phyloP scores from a whole-genome alignment of 441 rosid genomes.

The Dalechampia spathulata region DNA sequence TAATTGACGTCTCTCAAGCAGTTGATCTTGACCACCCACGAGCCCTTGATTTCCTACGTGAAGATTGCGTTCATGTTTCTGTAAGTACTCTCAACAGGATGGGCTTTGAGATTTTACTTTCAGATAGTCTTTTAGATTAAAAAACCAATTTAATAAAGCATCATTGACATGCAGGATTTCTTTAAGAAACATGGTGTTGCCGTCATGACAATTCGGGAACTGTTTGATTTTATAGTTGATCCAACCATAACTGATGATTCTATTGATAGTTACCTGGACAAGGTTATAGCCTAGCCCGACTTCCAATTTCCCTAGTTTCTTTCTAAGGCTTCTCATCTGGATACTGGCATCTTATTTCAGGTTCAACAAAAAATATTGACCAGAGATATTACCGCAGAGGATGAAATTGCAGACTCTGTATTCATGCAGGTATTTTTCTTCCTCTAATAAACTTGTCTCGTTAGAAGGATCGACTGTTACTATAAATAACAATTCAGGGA shows the following conservation, averaged over 20 bases:
- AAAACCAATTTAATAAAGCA: background rate
- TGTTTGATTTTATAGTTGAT: constrained; percentile 91
- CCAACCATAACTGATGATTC: constrained; percentile 66
- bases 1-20: constrained; percentile 90
- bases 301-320: background rate
- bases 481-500: background rate
- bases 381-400: constrained; percentile 70
- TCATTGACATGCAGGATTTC: constrained; percentile 48
- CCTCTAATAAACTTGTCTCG: too few relatives aligned
- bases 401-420: constrained; percentile 88
- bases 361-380: constrained; percentile 61
- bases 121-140: constrained; percentile 2
- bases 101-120: too few relatives aligned
- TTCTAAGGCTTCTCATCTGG: constrained; percentile 10
- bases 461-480: background rate
- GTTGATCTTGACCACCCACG: constrained; percentile 97
- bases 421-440: constrained; percentile 55
- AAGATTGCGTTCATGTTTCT: constrained; percentile 88
- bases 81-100: constrained; percentile 32
- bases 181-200: constrained; percentile 89
- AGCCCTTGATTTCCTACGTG: constrained; percentile 80
- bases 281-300: constrained; percentile 35
- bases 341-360: constrained; percentile 27
- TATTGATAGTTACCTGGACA: constrained; percentile 78
- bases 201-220: constrained; percentile 84